A percentile compares a stretch with the other conserved stretches of the same genome.
These are phyloP conservation scores for Corchorus olitorius DNA, from an alignment of 345 rosid species.

Conservation along the genomic window DNA sequence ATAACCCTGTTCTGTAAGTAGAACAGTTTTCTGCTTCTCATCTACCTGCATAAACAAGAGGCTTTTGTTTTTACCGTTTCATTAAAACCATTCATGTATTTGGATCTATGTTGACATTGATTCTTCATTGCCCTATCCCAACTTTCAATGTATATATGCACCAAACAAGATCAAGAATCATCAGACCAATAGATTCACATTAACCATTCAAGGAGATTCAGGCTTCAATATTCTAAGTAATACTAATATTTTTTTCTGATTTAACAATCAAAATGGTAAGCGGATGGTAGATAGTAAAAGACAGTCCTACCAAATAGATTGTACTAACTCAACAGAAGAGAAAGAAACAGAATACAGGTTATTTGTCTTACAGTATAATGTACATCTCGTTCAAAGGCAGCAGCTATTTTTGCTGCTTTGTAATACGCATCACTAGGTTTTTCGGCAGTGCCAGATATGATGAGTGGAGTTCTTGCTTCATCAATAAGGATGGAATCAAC, in stretches of 20 bases:
- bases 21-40: slow-evolving; percentile 90
- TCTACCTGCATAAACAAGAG: slow-evolving; percentile 65
- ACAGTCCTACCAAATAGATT: background rate
- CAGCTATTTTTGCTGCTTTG: slow-evolving; percentile 91
- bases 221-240: slow-evolving; percentile 2
- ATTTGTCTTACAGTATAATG: slow-evolving; percentile 79
- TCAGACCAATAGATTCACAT: background rate
- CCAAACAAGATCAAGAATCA: background rate
- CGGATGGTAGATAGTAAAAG: background rate
- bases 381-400: slow-evolving; percentile 85
- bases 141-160: background rate
- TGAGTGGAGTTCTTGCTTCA: slow-evolving; percentile 98
- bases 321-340: background rate
- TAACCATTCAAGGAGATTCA: background rate
- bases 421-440: slow-evolving; percentile 92
- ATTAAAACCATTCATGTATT: background rate
- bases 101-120: background rate
- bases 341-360: background rate
- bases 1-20: slow-evolving; percentile 95
- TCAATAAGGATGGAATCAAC: slow-evolving; percentile 98
- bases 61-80: background rate
- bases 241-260: background rate
- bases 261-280: background rate
- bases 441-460: slow-evolving; percentile 95
- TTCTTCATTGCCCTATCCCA: background rate